phyloP scores from a whole-genome alignment of 1,139 yeast species.

The Yamadazyma conglobata region DNA sequence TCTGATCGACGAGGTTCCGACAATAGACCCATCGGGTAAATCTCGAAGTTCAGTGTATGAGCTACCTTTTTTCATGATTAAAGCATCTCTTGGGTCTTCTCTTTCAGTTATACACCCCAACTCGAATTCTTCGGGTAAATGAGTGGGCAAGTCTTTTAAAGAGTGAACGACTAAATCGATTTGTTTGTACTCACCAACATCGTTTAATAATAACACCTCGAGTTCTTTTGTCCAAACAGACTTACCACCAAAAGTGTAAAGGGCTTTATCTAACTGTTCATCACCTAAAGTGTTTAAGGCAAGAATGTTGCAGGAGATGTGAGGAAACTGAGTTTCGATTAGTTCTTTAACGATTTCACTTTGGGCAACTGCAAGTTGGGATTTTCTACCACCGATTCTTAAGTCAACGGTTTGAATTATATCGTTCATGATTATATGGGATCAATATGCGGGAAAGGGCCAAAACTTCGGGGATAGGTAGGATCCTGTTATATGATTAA shows the following conservation, averaged over 20 bases:
- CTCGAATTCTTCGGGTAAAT: slow-evolving; percentile 84
- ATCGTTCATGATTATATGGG: slow-evolving; percentile 4
- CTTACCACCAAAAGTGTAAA: slow-evolving; percentile 94
- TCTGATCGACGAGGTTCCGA: slow-evolving; percentile 92
- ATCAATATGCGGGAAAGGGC: too few relatives aligned
- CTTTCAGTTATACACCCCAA: slow-evolving; percentile 84
- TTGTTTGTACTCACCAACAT: slow-evolving; percentile 60
- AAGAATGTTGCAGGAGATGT: slow-evolving; percentile 58
- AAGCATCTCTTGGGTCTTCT: slow-evolving; percentile 89
- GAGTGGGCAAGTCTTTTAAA: slow-evolving; percentile 92
- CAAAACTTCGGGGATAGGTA: too few relatives aligned
- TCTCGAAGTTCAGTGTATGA: slow-evolving; percentile 63
- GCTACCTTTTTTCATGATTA: slow-evolving; percentile 72
- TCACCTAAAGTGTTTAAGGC: slow-evolving; percentile 90
- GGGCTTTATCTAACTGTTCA: slow-evolving; percentile 76
- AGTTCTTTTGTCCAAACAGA: slow-evolving; percentile 95
- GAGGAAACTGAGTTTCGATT: slow-evolving; percentile 60
- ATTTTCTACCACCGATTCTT: slow-evolving; percentile 85
- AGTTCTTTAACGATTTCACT: slow-evolving; percentile 66
- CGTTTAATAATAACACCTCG: slow-evolving; percentile 68
- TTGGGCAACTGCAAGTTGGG: slow-evolving; percentile 83
- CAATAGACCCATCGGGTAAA: slow-evolving; percentile 79
- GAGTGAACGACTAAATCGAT: slow-evolving; percentile 92
- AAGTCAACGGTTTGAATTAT: slow-evolving; percentile 16
- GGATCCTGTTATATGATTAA: too few relatives aligned